Evolutionary conservation across 1,284 basidiomycete species (phyloP), one percentile per base, ranked within the genome.

Genomic region (Dichomitus squalens): DNA sequence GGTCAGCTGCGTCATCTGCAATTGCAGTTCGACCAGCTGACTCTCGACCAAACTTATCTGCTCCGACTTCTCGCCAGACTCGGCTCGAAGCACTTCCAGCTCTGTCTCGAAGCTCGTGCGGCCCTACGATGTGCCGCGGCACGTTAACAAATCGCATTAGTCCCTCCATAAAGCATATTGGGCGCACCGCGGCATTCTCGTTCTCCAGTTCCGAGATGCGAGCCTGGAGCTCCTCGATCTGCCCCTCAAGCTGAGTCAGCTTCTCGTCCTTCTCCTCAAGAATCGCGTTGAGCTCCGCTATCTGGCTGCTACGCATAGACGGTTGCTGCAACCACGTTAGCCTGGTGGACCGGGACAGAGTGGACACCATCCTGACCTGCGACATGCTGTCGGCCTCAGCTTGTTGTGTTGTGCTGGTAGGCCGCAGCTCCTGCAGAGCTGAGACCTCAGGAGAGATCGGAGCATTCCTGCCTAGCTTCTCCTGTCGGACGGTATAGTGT

Each of bases 311-410:
- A 31, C 57, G 46, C 1, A 53, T 33, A 7, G 49, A 35, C 39
- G 47, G 48, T 35, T 21, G 9, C 23, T 14, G 41, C 25, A 29
- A 18, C 23, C 25, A n/a, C 25, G 27, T 44, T 29, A 44, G 25
- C 18, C 25, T 25, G 29, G 4, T 44, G 16, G 18, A 27, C 7
- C 14, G 1, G 23, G 25, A 29, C 16, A 29, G 5, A 27, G 29
- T 25, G 41, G 29, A 27, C 25, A n/a, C 23, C 4, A 12, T n/a
- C 25, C 41, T 44, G 12, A 47, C 68, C 57, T 63, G 62, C 1
- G 65, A 66, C 38, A 70, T 66, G 43, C 67, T 65, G 23, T 66
- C 68, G 6, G 55, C 57, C 20, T 64, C 65, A 9, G 67, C 68
- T 21, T 58, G 65, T 21, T 68, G 68, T 4, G 64, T 67, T 0